Percentiles rank a stretch among this genome's conserved stretches.
Evolutionary conservation across 176 grass and related monocot genomes (phyloP).

Genomic region (Carex cristatella): DNA sequence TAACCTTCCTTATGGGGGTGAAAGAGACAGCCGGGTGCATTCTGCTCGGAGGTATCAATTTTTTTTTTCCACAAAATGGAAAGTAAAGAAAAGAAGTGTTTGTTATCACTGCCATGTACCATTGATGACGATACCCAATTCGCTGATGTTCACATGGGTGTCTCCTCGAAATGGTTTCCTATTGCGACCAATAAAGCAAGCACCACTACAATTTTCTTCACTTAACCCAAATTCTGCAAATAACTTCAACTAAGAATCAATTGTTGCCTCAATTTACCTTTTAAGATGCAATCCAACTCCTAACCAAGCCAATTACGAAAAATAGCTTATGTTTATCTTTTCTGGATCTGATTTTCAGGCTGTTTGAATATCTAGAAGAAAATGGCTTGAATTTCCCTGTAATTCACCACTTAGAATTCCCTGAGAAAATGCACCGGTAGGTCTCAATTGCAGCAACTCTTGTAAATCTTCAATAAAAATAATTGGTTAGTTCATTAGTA

Average conservation of each 20-base stretch:
- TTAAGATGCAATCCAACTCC: background rate
- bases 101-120: background rate
- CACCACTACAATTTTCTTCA: background rate
- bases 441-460: background rate
- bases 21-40: conserved; percentile 78
- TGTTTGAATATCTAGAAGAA: conserved; percentile 81
- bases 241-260: background rate
- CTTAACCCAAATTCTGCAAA: background rate
- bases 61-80: background rate
- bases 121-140: background rate
- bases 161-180: background rate
- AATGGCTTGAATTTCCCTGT: conserved; percentile 77
- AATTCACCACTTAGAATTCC: conserved; percentile 88
- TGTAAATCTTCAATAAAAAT: background rate
- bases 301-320: background rate
- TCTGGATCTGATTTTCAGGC: conserved; percentile 42
- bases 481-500: background rate
- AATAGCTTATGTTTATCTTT: background rate
- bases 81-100: background rate
- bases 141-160: background rate
- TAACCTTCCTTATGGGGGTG: conserved; percentile 59
- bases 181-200: background rate
- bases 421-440: conserved; percentile 54
- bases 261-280: background rate
- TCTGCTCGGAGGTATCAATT: conserved; percentile 62